These are phyloP conservation scores for Wickerhamomyces xylosicus DNA, from an alignment of 805 yeast genomes.

Conservation along the genomic window DNA sequence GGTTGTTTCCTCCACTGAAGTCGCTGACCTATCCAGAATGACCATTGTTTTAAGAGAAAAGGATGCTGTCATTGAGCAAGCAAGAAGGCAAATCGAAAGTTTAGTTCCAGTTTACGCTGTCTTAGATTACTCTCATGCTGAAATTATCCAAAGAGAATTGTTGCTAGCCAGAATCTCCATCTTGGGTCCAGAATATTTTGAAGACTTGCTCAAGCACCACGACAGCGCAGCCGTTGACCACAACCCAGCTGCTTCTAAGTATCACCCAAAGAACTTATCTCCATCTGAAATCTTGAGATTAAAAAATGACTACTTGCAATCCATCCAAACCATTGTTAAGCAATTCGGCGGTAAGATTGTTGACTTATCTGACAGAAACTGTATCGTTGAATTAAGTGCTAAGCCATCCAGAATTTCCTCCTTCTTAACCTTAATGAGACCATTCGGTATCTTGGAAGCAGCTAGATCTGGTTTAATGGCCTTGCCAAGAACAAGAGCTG, in stretches of 20 bases:
- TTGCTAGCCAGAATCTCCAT: conserved; percentile 85
- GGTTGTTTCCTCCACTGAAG: conserved; percentile 95
- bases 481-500: conserved; percentile 88
- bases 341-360: conserved; percentile 92
- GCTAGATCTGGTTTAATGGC: conserved; percentile 99
- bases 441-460: conserved; percentile 92
- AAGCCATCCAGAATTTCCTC: conserved; percentile 85
- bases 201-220: conserved; percentile 86
- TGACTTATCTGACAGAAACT: conserved; percentile 87
- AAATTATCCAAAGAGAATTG: conserved; percentile 85
- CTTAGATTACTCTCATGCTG: conserved; percentile 82
- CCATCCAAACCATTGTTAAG: conserved; percentile 66
- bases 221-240: conserved; percentile 21
- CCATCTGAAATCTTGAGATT: conserved; percentile 91
- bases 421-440: conserved; percentile 81
- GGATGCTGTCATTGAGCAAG: conserved; percentile 95
- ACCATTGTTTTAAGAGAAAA: conserved; percentile 91
- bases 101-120: conserved; percentile 98
- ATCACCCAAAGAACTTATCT: conserved; percentile 83
- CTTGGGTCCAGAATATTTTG: conserved; percentile 97
- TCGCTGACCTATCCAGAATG: conserved; percentile 91
- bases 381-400: conserved; percentile 89
- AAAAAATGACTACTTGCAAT: conserved; percentile 81
- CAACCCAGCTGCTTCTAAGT: conserved; percentile 27
- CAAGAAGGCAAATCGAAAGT: conserved; percentile 95